Evolutionary conservation across 2,329 filamentous ascomycete species (phyloP).

Genomic region (Fusarium chuoi): DNA sequence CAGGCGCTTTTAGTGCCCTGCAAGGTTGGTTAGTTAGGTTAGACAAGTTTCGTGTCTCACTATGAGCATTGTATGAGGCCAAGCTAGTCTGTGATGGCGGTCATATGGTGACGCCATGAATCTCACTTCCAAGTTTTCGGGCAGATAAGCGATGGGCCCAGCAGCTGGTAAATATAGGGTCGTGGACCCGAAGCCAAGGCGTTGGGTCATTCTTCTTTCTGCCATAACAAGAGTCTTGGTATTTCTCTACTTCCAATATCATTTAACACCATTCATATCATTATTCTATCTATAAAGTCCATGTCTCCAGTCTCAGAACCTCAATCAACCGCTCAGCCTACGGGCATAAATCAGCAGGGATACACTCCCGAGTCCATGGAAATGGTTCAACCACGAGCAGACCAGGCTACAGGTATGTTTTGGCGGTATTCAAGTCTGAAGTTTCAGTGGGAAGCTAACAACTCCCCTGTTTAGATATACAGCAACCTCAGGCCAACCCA

Average conservation of each 20-base stretch:
- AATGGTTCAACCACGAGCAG: background rate
- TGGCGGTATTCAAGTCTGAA: no score
- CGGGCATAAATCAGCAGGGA: background rate
- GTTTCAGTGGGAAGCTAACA: no score
- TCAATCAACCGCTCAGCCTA: background rate
- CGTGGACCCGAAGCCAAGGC: background rate
- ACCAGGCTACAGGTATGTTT: background rate
- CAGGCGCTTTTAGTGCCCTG: background rate
- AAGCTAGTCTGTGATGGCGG: background rate
- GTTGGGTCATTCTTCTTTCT: background rate
- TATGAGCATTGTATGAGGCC: background rate
- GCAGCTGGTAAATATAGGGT: background rate
- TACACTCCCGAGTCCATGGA: background rate
- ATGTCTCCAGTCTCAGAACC: background rate
- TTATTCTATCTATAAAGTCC: background rate
- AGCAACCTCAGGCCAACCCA: no score
- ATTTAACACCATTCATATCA: background rate
- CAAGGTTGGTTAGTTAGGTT: background rate
- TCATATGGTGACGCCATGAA: background rate
- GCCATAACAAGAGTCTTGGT: background rate
- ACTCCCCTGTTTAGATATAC: no score
- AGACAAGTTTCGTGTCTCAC: background rate
- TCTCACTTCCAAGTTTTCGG: background rate
- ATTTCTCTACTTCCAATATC: fast-evolving
- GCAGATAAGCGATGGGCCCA: background rate